These are phyloP conservation scores for Chlorella variabilis DNA, from an alignment of 163 green algal species.

Conservation along the genomic window DNA sequence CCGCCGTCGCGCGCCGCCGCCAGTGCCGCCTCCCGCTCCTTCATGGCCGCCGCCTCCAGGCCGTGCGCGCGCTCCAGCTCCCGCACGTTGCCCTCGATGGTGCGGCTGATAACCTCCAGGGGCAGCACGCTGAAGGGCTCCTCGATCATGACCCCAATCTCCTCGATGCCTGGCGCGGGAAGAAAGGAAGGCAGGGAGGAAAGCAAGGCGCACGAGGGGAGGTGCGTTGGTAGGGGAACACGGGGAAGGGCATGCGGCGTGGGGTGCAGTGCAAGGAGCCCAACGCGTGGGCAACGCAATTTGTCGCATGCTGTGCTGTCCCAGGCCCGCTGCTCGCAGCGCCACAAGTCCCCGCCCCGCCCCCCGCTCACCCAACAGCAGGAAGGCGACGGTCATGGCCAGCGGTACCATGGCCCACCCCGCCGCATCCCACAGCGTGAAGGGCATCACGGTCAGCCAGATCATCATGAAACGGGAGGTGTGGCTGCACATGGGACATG, in stretches of 20 bases:
- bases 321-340: neutral
- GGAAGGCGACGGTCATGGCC: constrained; percentile 50
- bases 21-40: too few relatives aligned
- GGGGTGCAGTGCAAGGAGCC: too few relatives aligned
- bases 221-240: too few relatives aligned
- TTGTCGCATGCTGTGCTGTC: too few relatives aligned
- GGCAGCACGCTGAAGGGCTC: constrained; percentile 52
- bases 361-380: constrained; percentile 30
- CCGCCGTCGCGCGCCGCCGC: too few relatives aligned
- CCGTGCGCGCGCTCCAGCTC: constrained; percentile 5
- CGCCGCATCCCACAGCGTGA: constrained; percentile 59
- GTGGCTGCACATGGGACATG: constrained; percentile 35
- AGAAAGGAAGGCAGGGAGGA: too few relatives aligned
- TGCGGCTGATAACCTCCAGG: constrained; percentile 49
- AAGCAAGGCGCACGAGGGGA: too few relatives aligned
- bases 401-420: constrained; percentile 60
- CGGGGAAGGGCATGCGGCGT: too few relatives aligned
- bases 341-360: neutral
- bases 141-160: constrained; percentile 34
- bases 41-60: neutral
- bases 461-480: constrained; percentile 72
- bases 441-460: constrained; percentile 70
- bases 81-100: constrained; percentile 3
- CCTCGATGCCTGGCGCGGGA: neutral
- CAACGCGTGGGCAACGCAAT: too few relatives aligned